A percentile compares a stretch with the other conserved stretches of the same genome.
These are phyloP conservation scores for Mortierella claussenii DNA, from an alignment of 192 early-diverging fungal genomes.

Conservation along the genomic window DNA sequence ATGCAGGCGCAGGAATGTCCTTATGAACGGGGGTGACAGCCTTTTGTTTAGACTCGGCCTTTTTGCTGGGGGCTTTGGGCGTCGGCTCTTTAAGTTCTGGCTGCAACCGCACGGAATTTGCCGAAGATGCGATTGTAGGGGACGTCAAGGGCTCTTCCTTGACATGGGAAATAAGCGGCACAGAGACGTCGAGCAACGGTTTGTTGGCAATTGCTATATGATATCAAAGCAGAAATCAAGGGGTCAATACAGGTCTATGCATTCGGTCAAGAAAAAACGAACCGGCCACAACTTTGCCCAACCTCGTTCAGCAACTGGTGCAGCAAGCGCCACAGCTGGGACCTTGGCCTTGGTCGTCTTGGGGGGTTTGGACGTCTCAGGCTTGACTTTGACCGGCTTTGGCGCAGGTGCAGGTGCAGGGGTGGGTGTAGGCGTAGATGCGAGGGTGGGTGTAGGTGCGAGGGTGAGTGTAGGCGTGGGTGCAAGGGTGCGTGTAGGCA, in stretches of 20 bases:
- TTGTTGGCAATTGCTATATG: not conserved
- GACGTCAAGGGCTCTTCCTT: slow-evolving; percentile 51
- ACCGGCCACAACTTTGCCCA: too few species aligned
- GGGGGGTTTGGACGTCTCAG: slow-evolving; percentile 29
- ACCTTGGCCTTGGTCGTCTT: slow-evolving; percentile 29
- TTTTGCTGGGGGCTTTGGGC: slow-evolving; percentile 44
- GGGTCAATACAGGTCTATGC: too few species aligned
- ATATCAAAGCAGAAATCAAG: not conserved
- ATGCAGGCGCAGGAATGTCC: not conserved
- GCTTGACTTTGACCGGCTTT: slow-evolving; percentile 36
- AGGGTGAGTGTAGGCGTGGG: slow-evolving; percentile 5
- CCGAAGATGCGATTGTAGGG: slow-evolving; percentile 34
- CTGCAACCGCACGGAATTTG: not conserved
- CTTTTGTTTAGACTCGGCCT: slow-evolving; percentile 31
- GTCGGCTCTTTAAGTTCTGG: slow-evolving; percentile 29
- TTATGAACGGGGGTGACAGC: not conserved
- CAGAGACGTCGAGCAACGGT: not conserved
- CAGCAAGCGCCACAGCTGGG: not conserved
- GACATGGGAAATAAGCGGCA: not conserved
- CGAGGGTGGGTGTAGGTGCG: slow-evolving; percentile 15
- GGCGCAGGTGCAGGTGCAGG: slow-evolving; percentile 6
- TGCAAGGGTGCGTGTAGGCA: slow-evolving; percentile 27
- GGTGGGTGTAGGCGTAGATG: slow-evolving; percentile 35
- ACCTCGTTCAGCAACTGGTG: not conserved
- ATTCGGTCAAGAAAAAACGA: too few species aligned